These are phyloP conservation scores for Claviceps sp. DNA, from an alignment of 2,329 filamentous ascomycete genomes.

Conservation along the genomic window DNA sequence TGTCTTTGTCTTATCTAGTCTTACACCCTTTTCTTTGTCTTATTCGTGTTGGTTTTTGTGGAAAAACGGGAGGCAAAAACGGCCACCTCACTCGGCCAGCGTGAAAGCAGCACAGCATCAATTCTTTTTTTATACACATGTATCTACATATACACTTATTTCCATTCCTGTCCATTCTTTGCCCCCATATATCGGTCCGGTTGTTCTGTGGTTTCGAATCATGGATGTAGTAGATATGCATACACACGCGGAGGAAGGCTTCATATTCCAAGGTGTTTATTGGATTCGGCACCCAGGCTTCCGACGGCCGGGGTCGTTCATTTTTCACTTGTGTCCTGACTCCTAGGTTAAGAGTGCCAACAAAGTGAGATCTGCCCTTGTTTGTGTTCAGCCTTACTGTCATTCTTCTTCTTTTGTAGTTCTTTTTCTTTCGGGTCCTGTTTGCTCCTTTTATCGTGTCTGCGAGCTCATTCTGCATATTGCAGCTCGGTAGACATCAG, in stretches of 20 bases:
- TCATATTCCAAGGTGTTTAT: too few relatives aligned
- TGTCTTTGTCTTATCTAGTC: background rate
- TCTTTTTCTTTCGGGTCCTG: background rate
- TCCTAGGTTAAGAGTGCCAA: too few relatives aligned
- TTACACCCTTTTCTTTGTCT: background rate
- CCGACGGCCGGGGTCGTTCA: too few relatives aligned
- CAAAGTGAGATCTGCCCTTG: background rate
- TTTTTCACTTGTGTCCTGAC: too few relatives aligned
- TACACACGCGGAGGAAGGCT: too few relatives aligned
- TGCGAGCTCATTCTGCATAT: too few relatives aligned
- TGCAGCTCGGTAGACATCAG: too few relatives aligned
- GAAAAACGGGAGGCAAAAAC: background rate
- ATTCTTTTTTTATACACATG: background rate
- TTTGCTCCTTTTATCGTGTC: background rate
- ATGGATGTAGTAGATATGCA: too few relatives aligned
- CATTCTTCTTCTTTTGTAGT: background rate
- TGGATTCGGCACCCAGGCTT: too few relatives aligned
- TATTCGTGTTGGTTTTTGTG: background rate
- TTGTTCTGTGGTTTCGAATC: too few relatives aligned
- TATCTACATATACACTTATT: background rate
- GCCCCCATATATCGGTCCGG: background rate
- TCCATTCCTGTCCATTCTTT: background rate
- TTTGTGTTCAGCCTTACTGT: background rate
- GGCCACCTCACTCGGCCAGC: background rate
- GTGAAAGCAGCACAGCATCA: constrained; percentile 1